Conservation (phyloP, 1,284 basidiomycete genomes). For the Fistulinella cinereoalba region DNA sequence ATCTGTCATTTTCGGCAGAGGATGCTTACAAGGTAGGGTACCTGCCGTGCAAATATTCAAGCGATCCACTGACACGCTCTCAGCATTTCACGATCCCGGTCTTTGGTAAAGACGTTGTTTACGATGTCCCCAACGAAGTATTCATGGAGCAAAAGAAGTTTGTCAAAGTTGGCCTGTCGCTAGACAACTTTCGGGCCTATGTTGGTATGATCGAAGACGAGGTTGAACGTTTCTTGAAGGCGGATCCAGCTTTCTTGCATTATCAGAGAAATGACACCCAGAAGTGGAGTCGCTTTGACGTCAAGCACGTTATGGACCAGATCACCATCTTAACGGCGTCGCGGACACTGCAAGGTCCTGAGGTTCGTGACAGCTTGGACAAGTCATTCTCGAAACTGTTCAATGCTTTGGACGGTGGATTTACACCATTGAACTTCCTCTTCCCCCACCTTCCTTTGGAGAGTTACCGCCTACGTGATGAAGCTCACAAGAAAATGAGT, state of each 20-base stretch:
- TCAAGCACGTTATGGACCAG: conserved; percentile 78
- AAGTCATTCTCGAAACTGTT: conserved; percentile 86
- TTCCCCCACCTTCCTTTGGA: conserved; percentile 93
- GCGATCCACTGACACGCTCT: conserved; percentile 6
- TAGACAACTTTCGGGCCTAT: conserved; percentile 90
- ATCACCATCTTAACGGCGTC: conserved; percentile 95
- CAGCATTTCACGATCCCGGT: conserved; percentile 88
- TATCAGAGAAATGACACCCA: conserved; percentile 62
- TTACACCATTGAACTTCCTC: conserved; percentile 91
- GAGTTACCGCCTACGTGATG: conserved; percentile 84
- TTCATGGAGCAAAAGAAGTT: conserved; percentile 99
- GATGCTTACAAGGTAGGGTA: conserved; percentile 88
- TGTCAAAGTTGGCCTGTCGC: conserved; percentile 90
- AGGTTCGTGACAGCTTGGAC: conserved; percentile 79
- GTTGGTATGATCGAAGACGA: conserved; percentile 90
- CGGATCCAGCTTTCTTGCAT: conserved; percentile 58
- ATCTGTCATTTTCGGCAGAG: conserved; percentile 91
- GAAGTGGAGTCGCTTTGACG: conserved; percentile 74
- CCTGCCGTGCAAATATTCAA: background rate
- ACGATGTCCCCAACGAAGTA: conserved; percentile 94
- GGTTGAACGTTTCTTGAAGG: conserved; percentile 67
- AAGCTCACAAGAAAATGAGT: conserved; percentile 91
- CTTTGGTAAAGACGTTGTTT: conserved; percentile 97
- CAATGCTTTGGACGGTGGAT: conserved; percentile 90
- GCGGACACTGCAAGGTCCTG: conserved; percentile 89